Percentiles rank a stretch among this genome's conserved stretches.
These are phyloP conservation scores for Hortiboletus flavorubellus DNA, from an alignment of 768 basidiomycete genomes.

Conservation along the genomic window DNA sequence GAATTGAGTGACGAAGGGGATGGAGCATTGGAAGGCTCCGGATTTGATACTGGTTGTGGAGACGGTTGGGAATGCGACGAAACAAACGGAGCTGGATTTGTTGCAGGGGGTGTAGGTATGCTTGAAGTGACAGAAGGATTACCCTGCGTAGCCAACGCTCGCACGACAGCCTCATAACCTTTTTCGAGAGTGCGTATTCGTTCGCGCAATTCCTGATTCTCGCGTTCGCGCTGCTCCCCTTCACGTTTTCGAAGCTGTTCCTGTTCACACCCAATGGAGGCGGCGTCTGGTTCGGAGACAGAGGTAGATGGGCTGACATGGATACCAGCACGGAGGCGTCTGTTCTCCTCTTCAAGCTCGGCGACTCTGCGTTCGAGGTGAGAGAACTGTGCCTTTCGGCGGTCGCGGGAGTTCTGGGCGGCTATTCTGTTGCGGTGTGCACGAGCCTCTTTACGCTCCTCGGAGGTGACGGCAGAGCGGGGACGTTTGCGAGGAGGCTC, in stretches of 20 bases:
- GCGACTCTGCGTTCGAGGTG: conserved; percentile 63
- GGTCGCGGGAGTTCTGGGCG: conserved; percentile 89
- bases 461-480: conserved; percentile 58
- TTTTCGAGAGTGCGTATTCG: conserved; percentile 75
- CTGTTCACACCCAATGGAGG: conserved; percentile 24
- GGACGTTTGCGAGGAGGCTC: conserved; percentile 72
- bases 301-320: conserved; percentile 26
- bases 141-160: conserved; percentile 64
- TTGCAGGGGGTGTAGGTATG: conserved; percentile 14
- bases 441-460: conserved; percentile 83
- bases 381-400: conserved; percentile 79
- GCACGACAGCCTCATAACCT: conserved; percentile 79
- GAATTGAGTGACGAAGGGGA: conserved; percentile 23
- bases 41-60: conserved; percentile 22
- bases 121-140: conserved; percentile 24
- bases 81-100: conserved; percentile 8
- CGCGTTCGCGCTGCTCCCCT: conserved; percentile 47
- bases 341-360: conserved; percentile 83
- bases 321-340: conserved; percentile 59
- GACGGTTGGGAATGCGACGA: conserved; percentile 22
- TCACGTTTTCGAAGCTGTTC: conserved; percentile 34
- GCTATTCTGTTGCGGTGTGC: conserved; percentile 92
- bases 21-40: conserved; percentile 19
- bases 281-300: conserved; percentile 21
- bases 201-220: conserved; percentile 74